phyloP scores from a whole-genome alignment of 1,284 basidiomycete species.

The Cryptococcus jaspeensis region DNA sequence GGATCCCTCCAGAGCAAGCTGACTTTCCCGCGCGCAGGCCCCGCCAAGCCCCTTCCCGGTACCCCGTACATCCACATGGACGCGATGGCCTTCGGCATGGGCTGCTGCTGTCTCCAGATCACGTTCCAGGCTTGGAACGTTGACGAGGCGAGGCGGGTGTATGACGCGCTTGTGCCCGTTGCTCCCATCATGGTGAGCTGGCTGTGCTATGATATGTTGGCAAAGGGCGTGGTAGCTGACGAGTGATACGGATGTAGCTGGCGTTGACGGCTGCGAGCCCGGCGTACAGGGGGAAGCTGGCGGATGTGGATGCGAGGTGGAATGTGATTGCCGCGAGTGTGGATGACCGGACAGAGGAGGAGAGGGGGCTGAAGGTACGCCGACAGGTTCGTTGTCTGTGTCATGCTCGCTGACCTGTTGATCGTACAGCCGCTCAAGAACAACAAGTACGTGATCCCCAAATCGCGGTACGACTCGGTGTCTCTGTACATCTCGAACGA shows the following conservation, averaged over 20 bases:
- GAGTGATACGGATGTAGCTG: constrained; percentile 57
- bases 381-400: background rate
- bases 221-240: background rate
- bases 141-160: constrained; percentile 83
- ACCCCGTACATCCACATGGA: constrained; percentile 89
- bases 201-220: background rate
- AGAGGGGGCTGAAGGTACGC: constrained; percentile 77
- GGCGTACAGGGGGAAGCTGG: constrained; percentile 87
- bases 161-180: constrained; percentile 90
- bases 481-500: constrained; percentile 89
- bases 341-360: constrained; percentile 93
- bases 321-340: constrained; percentile 96
- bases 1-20: background rate
- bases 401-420: background rate
- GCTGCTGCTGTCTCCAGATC: constrained; percentile 95
- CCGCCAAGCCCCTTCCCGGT: constrained; percentile 50
- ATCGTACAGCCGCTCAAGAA: constrained; percentile 67
- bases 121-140: constrained; percentile 97
- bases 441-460: constrained; percentile 76
- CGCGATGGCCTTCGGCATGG: constrained; percentile 99
- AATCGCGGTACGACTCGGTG: constrained; percentile 96
- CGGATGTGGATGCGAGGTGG: constrained; percentile 98
- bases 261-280: constrained; percentile 93
- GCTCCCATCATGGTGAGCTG: constrained; percentile 83
- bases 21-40: constrained; percentile 15